A percentile compares a stretch with the other conserved stretches of the same genome.
Conservation (phyloP, 2,329 filamentous ascomycete genomes). For the Botrytis deweyae region DNA sequence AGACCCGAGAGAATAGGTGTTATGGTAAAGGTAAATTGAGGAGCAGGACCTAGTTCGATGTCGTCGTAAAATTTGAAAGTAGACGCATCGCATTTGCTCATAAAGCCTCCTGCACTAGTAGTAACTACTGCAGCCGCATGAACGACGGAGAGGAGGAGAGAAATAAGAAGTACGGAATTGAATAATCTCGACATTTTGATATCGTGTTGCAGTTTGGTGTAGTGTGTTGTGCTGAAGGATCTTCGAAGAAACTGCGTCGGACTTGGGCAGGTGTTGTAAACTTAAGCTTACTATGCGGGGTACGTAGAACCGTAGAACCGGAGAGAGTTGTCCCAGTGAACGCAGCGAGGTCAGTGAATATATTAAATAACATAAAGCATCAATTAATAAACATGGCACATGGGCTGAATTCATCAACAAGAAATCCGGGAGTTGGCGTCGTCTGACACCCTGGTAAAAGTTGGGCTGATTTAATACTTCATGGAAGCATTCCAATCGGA, state of each 20-base stretch:
- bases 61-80: background rate
- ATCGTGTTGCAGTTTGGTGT: background rate
- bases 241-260: background rate
- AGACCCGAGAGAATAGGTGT: slow-evolving; percentile 13
- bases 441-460: slow-evolving; percentile 7
- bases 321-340: background rate
- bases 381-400: slow-evolving; percentile 1
- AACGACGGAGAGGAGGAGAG: background rate
- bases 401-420: slow-evolving; percentile 1
- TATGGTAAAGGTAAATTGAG: background rate
- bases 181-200: slow-evolving; percentile 10
- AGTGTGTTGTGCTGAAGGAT: background rate
- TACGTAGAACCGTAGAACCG: background rate
- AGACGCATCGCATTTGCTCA: background rate
- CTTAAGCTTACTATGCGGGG: slow-evolving; percentile 1
- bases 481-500: background rate
- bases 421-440: slow-evolving; percentile 4
- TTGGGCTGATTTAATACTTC: slow-evolving; percentile 12
- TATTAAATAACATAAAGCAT: background rate
- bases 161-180: background rate
- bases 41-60: slow-evolving; percentile 3
- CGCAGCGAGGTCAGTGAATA: background rate
- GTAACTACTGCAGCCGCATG: background rate
- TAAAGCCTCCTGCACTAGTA: background rate
- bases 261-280: slow-evolving; percentile 1